Conservation (phyloP, 306 rosid species). For the Ochetophila trinervis region DNA sequence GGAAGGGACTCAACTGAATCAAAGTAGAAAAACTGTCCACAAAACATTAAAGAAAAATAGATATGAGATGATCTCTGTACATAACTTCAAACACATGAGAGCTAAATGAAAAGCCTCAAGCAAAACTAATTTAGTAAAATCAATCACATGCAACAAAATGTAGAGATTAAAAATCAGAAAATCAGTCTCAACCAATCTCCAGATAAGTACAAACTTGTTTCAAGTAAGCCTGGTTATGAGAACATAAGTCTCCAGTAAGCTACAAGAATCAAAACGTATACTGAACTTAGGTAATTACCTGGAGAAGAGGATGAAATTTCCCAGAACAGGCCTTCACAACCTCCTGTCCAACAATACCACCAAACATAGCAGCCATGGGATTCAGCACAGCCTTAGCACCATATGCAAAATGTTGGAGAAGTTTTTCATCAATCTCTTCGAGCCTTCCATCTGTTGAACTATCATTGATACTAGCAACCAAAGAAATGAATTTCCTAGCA, state of each 20-base stretch:
- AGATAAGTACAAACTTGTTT: background rate
- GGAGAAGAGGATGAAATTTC: constrained; percentile 29
- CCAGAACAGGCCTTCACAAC: constrained; percentile 28
- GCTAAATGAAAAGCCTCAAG: background rate
- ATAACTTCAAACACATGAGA: background rate
- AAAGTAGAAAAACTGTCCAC: constrained; percentile 23
- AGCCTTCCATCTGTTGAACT: constrained; percentile 18
- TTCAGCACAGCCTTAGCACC: constrained; percentile 31
- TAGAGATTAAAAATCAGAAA: too few species aligned
- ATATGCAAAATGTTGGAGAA: constrained; percentile 22
- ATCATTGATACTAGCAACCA: constrained; percentile 18
- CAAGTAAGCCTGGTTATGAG: background rate
- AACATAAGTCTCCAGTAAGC: background rate
- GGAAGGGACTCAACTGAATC: constrained; percentile 29
- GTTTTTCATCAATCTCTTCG: constrained; percentile 21
- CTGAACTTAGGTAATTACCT: constrained; percentile 11
- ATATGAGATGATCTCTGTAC: background rate
- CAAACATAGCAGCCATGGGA: constrained; percentile 32
- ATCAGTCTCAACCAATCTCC: background rate
- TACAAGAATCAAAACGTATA: background rate
- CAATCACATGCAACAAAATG: too few species aligned
- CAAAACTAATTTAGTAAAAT: too few species aligned
- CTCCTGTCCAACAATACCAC: constrained; percentile 31
- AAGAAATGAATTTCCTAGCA: constrained; percentile 10
- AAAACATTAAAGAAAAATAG: background rate